Evolutionary conservation across 768 basidiomycete genomes (phyloP).

Genomic region (Suillus lakei): DNA sequence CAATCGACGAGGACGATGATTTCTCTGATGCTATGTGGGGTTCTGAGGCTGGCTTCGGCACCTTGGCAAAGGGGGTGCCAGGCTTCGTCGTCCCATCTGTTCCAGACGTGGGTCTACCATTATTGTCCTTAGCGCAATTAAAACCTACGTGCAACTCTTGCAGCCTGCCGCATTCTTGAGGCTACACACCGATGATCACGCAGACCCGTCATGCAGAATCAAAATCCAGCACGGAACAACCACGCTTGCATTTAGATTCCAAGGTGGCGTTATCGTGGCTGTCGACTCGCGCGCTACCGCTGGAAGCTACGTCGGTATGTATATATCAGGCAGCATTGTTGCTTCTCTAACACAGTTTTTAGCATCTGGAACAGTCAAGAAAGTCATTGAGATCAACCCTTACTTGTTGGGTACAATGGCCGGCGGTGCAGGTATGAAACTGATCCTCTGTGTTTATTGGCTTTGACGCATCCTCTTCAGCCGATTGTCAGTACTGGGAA

Average conservation of each 20-base stretch:
- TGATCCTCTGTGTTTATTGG: not conserved
- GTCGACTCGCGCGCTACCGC: conserved; percentile 99
- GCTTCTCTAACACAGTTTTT: conserved; percentile 4
- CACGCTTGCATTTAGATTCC: conserved; percentile 94
- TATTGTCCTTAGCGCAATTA: not conserved
- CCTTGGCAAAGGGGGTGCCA: conserved; percentile 70
- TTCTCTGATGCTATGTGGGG: conserved; percentile 79
- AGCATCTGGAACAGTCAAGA: conserved; percentile 98
- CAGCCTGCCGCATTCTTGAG: conserved; percentile 92
- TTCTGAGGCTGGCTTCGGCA: conserved; percentile 82
- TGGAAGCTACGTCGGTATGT: conserved; percentile 93
- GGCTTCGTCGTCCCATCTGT: conserved; percentile 75
- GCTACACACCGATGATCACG: conserved; percentile 93
- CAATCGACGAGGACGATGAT: conserved; percentile 63
- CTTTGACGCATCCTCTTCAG: conserved; percentile 42
- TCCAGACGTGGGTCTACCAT: conserved; percentile 63
- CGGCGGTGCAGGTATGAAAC: conserved; percentile 86
- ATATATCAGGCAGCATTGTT: conserved; percentile 5
- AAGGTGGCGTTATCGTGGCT: conserved; percentile 98
- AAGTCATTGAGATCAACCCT: conserved; percentile 99
- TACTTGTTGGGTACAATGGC: conserved; percentile 99
- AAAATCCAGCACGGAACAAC: conserved; percentile 99
- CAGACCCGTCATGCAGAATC: conserved; percentile 92
- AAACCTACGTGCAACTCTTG: conserved; percentile 14
- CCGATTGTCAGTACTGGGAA: conserved; percentile 98